These are phyloP conservation scores for Poronia punctata DNA, from an alignment of 495 filamentous ascomycete species.

Conservation along the genomic window DNA sequence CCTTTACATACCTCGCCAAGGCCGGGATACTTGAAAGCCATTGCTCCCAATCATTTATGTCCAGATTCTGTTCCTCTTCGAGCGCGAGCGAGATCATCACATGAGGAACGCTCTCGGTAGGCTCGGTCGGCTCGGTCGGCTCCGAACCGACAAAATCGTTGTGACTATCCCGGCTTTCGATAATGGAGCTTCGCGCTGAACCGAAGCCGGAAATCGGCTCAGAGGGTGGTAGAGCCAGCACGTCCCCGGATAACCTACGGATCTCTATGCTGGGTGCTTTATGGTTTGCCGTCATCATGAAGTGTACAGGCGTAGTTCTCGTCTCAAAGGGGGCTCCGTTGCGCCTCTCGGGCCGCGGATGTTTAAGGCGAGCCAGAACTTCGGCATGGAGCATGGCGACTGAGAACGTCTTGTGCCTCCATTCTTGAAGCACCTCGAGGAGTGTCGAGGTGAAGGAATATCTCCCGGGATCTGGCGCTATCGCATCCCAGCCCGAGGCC, in stretches of 20 bases:
- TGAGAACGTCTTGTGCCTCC: conserved; percentile 39
- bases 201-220: conserved; percentile 14
- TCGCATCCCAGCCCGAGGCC: conserved; percentile 47
- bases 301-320: conserved; percentile 44
- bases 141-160: conserved; percentile 23
- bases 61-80: conserved; percentile 41
- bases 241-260: conserved; percentile 24
- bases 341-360: conserved; percentile 41
- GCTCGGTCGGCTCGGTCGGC: too few relatives aligned
- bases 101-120: conserved; percentile 39
- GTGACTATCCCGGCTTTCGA: conserved; percentile 7
- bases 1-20: conserved; percentile 42
- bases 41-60: conserved; percentile 40
- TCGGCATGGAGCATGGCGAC: conserved; percentile 48
- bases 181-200: conserved; percentile 13
- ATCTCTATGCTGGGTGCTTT: conserved; percentile 46
- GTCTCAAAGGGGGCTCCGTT: conserved; percentile 46
- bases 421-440: conserved; percentile 45
- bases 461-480: conserved; percentile 43
- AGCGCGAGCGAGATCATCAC: conserved; percentile 49
- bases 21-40: conserved; percentile 42
- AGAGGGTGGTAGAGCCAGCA: conserved; percentile 24
- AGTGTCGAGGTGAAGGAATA: conserved; percentile 46
- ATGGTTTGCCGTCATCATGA: conserved; percentile 47
- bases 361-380: conserved; percentile 44